Evolutionary conservation across 2,329 filamentous ascomycete genomes (phyloP), one percentile per base, ranked within the genome.

Genomic region (Emergomyces orientalis): DNA sequence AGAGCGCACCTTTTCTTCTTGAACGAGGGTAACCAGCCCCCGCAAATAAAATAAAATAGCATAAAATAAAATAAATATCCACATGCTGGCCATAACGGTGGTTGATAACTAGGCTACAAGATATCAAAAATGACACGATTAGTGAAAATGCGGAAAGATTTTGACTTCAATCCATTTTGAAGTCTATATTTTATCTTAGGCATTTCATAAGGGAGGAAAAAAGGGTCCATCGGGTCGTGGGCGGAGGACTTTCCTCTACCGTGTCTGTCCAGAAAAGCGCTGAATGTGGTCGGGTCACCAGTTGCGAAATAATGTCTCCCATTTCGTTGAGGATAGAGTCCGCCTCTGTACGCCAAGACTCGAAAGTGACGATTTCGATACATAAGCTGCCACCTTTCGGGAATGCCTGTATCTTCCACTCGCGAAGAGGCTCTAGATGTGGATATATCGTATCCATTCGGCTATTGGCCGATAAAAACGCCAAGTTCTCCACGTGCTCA

Each of bases 371-470:
- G 69, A 86, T 79, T 75, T 86, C 84, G 60, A 86, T 74, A 57
- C 79, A 81, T 70, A 86, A 66, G 64, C 74, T 75, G 61, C 82
- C 80, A 0, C 79, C 81, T 17, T 78, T 76, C 1, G 81, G 76
- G 70, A 85, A 87, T 2, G 83, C 82, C 74, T 86, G 84, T 30
- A 84, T 78, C 76, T 86, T 87, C 82, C 83, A 85, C 73, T 83
- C 81, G 19, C 78, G 72, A 63, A 83, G 71, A 17, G 80, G 80
- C 70, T 83, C 81, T 59, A 79, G 74, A 64, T 82, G 80, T 30
- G 83, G 80, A 69, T 85, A 85, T 22, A 83, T 70, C 8, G 83
- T 86, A 73, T 85, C 83, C 68, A 83, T 78, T 27, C 75, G 72
- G 68, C 72, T 77, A 55, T 59, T 68, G 30, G 65, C 65, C 19